A percentile compares a stretch with the other conserved stretches of the same genome.
Conservation (phyloP, 208 protist species). For the Histomonas meleagridis region DNA sequence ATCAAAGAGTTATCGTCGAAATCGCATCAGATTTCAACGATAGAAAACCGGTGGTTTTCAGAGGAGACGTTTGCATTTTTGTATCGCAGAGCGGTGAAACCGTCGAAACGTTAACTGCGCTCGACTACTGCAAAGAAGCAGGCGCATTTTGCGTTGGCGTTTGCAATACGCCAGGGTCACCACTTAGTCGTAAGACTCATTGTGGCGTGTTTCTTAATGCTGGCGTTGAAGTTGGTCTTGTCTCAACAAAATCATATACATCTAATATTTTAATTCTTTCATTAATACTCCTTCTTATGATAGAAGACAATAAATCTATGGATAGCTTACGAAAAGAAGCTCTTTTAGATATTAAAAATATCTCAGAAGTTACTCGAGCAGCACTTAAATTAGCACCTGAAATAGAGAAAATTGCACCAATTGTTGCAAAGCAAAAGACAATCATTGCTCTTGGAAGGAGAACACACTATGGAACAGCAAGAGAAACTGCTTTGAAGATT, state of each 20-base stretch:
- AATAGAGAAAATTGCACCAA: constrained; percentile 47
- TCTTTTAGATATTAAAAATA: constrained; percentile 37
- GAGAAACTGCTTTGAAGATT: constrained; percentile 42
- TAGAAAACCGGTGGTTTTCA: neutral
- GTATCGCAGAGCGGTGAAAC: constrained; percentile 61
- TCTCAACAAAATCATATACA: constrained; percentile 60
- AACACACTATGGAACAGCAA: constrained; percentile 49
- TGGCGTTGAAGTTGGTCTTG: constrained; percentile 57
- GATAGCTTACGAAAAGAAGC: neutral
- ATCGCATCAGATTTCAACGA: neutral
- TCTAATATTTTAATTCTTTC: constrained; percentile 51
- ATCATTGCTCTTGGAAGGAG: constrained; percentile 56
- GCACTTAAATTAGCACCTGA: too few relatives aligned
- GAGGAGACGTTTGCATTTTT: neutral
- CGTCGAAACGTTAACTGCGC: constrained; percentile 52
- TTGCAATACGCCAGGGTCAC: constrained; percentile 57
- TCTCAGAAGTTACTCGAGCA: constrained; percentile 46
- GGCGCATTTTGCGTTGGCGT: constrained; percentile 50
- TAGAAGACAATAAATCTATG: constrained; percentile 30
- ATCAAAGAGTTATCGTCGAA: neutral
- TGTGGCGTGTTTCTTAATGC: constrained; percentile 58
- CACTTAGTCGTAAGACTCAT: constrained; percentile 52
- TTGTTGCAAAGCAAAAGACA: constrained; percentile 46
- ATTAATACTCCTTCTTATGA: constrained; percentile 40
- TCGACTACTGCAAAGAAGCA: constrained; percentile 44